Evolutionary conservation across 2,329 filamentous ascomycete species (phyloP), one percentile per base, ranked within the genome.

Genomic region (Annulohypoxylon truncatum): DNA sequence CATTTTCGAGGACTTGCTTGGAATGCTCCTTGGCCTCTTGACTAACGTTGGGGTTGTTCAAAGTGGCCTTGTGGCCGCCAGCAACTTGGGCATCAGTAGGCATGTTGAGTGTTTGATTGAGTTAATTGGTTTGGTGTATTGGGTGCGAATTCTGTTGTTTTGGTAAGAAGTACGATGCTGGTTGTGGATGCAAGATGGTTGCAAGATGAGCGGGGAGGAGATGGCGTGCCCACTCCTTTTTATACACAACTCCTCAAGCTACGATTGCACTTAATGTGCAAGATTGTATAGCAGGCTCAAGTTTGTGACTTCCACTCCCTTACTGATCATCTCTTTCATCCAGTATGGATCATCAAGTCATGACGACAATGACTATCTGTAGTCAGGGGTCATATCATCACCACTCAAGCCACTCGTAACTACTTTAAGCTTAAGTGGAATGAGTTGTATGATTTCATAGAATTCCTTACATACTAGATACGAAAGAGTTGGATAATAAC

Each of bases 1-100:
- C 79, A 29, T 84, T 79, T 26, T 87, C 79, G 55, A 88, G 82
- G 7, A 87, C 77, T 38, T 83, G 75, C 64, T 79, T 80, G 60
- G 85, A 87, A 78, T 86, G 80, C 74, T 87, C 74, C 81, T 87
- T 88, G 62, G 85, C 77, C 75, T 86, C 83, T 53, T 85, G 73
- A 0, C 84, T 87, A 58, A 81, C 82, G 75, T 86, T 85, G 69
- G 85, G 84, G 79, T 87, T 87, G 75, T 82, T 83, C 66, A 87
- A 71, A 74, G 82, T 85, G 62, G 85, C 85, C 81, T 89, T 88
- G 82, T 88, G 85, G 76, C 85, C 85, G 64, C 83, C 84, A 69
- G 84, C 82, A 68, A 86, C 73, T 67, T 87, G 83, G 77, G 82
- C 80, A 70, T 84, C 79, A 67, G 80, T 79, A 77, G 82, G 76